phyloP scores from a whole-genome alignment of 805 yeast genomes.

The Yarrowia divulgata region DNA sequence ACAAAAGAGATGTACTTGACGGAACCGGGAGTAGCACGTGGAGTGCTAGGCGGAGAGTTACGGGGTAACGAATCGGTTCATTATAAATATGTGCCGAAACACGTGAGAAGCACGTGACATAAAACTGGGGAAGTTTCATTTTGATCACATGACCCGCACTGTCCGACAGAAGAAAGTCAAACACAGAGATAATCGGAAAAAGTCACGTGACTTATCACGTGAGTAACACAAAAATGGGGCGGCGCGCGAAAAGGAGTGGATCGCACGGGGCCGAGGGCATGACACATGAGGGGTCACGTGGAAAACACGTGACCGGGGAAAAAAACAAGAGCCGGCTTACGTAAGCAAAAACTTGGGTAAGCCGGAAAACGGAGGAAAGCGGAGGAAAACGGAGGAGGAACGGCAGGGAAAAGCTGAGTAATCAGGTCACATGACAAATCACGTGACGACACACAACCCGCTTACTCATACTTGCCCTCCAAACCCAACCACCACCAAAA shows the following conservation, averaged over 20 bases:
- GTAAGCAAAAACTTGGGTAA: no score
- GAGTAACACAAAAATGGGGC: neutral
- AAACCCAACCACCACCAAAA: constrained; percentile 52
- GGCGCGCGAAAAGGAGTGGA: neutral
- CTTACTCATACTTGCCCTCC: constrained; percentile 41
- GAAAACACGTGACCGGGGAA: no score
- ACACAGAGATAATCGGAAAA: neutral
- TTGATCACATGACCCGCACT: neutral
- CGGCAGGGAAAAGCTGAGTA: neutral
- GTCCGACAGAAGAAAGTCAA: neutral
- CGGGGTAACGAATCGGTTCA: constrained; percentile 39
- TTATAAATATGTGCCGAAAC: constrained; percentile 27
- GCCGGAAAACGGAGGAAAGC: no score
- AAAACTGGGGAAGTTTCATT: no score
- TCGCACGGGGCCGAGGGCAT: no score
- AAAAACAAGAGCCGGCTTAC: no score
- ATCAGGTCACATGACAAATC: neutral
- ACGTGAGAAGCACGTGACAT: neutral
- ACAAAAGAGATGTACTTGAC: constrained; percentile 19
- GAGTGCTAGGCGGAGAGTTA: constrained; percentile 30
- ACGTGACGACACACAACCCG: neutral
- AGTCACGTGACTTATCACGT: constrained; percentile 19
- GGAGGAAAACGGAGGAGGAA: neutral
- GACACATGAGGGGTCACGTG: no score
- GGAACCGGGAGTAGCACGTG: constrained; percentile 32